Conservation (phyloP, 1,284 basidiomycete genomes). For the Malassezia caprae region DNA sequence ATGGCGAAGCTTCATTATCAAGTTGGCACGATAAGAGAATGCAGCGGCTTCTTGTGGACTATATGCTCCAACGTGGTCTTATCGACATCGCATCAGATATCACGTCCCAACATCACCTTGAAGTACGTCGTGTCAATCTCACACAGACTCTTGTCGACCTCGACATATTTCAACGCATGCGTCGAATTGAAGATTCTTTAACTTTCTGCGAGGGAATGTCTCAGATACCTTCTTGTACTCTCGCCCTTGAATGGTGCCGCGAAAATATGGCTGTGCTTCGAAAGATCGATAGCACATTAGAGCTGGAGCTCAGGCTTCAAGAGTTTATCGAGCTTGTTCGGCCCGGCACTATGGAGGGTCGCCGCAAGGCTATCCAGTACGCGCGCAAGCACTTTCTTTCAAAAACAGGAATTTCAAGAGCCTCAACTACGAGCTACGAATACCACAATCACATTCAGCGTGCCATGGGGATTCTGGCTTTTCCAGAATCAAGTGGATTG, state of each 20-base stretch:
- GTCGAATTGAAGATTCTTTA: slow-evolving; percentile 71
- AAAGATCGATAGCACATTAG: slow-evolving; percentile 68
- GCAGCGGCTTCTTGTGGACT: slow-evolving; percentile 84
- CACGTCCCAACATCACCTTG: slow-evolving; percentile 2
- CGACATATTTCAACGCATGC: slow-evolving; percentile 70
- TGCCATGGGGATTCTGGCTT: slow-evolving; percentile 38
- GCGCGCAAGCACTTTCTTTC: slow-evolving; percentile 62
- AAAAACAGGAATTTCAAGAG: slow-evolving; percentile 33
- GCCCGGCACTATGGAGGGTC: slow-evolving; percentile 11
- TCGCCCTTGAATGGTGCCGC: slow-evolving; percentile 86
- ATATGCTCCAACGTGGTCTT: slow-evolving; percentile 64
- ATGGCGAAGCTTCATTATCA: slow-evolving; percentile 13
- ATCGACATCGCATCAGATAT: slow-evolving; percentile 22
- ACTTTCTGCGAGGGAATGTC: not conserved
- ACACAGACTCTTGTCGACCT: slow-evolving; percentile 55
- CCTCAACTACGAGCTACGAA: slow-evolving; percentile 33
- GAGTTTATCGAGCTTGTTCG: slow-evolving; percentile 79
- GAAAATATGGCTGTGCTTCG: slow-evolving; percentile 87
- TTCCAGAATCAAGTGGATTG: slow-evolving; percentile 8
- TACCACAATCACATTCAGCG: slow-evolving; percentile 56
- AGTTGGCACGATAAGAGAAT: slow-evolving; percentile 67
- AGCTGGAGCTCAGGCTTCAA: slow-evolving; percentile 88
- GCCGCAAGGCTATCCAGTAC: slow-evolving; percentile 76
- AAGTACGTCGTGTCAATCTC: slow-evolving; percentile 1
- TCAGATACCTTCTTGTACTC: slow-evolving; percentile 61